Evolutionary conservation across 2,329 filamentous ascomycete species (phyloP).

Genomic region (Capronia epimyces): DNA sequence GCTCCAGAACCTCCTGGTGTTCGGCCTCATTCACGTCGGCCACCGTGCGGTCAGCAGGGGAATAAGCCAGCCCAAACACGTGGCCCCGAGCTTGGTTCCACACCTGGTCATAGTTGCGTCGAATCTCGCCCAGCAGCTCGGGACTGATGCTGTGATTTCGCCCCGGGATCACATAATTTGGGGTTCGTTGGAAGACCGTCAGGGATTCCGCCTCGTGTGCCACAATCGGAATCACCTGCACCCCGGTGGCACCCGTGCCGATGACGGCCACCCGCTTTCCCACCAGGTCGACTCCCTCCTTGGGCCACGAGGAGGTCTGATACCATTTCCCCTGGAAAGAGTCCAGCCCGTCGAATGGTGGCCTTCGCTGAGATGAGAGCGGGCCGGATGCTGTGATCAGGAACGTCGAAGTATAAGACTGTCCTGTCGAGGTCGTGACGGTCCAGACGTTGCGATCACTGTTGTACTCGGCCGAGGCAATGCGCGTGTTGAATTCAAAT

Average conservation of each 20-base stretch:
- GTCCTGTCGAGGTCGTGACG: slow-evolving; percentile 40
- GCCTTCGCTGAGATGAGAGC: slow-evolving; percentile 44
- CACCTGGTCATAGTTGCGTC: slow-evolving; percentile 23
- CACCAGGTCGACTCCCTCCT: slow-evolving; percentile 38
- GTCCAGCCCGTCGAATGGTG: slow-evolving; percentile 55
- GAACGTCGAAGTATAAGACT: slow-evolving; percentile 37
- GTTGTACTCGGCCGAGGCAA: slow-evolving; percentile 40
- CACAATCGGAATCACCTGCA: slow-evolving; percentile 34
- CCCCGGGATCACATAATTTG: slow-evolving; percentile 44
- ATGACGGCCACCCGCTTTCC: slow-evolving; percentile 58
- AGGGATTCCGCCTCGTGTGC: slow-evolving; percentile 20
- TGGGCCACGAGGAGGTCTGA: slow-evolving; percentile 57
- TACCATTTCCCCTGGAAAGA: slow-evolving; percentile 56
- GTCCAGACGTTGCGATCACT: slow-evolving; percentile 38
- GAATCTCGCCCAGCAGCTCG: slow-evolving; percentile 32
- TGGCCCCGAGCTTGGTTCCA: slow-evolving; percentile 31
- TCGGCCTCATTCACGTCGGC: slow-evolving; percentile 17
- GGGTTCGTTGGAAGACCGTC: slow-evolving; percentile 56
- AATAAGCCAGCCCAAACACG: slow-evolving; percentile 30
- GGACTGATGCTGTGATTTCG: slow-evolving; percentile 17
- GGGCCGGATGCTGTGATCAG: slow-evolving; percentile 46
- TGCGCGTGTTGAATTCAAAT: slow-evolving; percentile 41
- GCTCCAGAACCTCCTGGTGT: slow-evolving; percentile 31
- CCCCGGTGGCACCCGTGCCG: slow-evolving; percentile 54
- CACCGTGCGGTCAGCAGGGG: background rate